Evolutionary conservation across 306 rosid species (phyloP).

Genomic region (Heteromeles arbutifolia): DNA sequence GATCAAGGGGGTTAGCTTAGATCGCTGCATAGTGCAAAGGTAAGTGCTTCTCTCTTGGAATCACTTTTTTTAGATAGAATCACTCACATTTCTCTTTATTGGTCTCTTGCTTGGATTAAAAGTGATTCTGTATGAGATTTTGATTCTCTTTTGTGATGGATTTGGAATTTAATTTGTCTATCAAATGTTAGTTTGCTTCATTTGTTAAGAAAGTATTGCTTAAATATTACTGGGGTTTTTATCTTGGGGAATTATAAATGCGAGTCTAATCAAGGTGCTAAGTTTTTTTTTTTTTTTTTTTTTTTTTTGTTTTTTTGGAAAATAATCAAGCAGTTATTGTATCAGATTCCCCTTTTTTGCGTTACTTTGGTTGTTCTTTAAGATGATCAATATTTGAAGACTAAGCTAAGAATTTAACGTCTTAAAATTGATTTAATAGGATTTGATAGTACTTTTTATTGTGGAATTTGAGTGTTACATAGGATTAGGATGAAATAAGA

Average conservation of each 20-base stretch:
- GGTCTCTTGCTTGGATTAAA: slow-evolving; percentile 72
- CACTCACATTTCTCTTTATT: slow-evolving; percentile 34
- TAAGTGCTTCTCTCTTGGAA: slow-evolving; percentile 49
- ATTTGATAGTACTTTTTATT: not conserved
- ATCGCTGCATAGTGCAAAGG: slow-evolving; percentile 64
- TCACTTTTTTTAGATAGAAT: slow-evolving; percentile 28
- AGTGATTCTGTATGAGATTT: slow-evolving; percentile 60
- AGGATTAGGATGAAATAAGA: slow-evolving; percentile 2
- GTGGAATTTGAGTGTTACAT: slow-evolving; percentile 6
- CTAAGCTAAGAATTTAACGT: slow-evolving; percentile 13
- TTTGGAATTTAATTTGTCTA: slow-evolving; percentile 26
- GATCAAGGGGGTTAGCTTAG: slow-evolving; percentile 55
- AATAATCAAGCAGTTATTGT: not conserved
- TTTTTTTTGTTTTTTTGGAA: not conserved
- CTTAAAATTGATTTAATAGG: slow-evolving; percentile 7
- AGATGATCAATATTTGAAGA: slow-evolving; percentile 6
- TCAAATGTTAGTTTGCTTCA: slow-evolving; percentile 4
- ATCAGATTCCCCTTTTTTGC: not conserved
- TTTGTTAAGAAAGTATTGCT: not conserved
- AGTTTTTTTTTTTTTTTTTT: not conserved
- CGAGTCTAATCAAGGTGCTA: slow-evolving; percentile 15
- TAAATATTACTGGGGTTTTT: slow-evolving; percentile 6
- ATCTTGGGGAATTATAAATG: slow-evolving; percentile 20
- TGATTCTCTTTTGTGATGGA: slow-evolving; percentile 21
- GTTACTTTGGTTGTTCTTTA: slow-evolving; percentile 1